Evolutionary conservation across 208 protist genomes (phyloP).

Genomic region (Willaertia magna): DNA sequence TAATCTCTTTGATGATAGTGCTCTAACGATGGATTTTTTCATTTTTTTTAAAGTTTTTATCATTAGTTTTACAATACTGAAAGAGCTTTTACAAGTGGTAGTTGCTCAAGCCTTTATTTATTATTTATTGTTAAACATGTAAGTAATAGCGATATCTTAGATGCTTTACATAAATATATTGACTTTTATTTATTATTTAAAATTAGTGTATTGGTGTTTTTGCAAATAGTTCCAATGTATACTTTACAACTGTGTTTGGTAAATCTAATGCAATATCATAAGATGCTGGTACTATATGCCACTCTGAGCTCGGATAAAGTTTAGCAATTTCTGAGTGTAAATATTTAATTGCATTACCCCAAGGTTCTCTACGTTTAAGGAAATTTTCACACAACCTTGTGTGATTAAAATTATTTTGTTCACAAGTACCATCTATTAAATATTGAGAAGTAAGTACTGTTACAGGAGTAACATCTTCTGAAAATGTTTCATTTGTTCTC

Average conservation of each 20-base stretch:
- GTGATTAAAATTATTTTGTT: background rate
- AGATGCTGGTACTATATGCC: background rate
- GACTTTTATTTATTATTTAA: no score
- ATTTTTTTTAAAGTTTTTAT: no score
- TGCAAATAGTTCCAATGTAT: no score
- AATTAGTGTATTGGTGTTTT: no score
- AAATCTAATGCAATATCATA: background rate
- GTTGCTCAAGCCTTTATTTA: no score
- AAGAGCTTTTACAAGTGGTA: no score
- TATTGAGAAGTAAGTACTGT: background rate
- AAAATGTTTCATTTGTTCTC: background rate
- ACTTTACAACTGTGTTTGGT: background rate
- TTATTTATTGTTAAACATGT: no score
- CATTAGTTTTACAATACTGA: no score
- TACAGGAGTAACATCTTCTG: background rate
- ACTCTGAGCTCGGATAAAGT: background rate
- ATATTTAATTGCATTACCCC: background rate
- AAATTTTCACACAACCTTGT: background rate
- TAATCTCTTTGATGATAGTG: no score
- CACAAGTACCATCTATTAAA: background rate
- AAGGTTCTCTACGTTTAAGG: background rate
- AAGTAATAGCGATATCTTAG: no score
- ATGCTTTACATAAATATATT: no score
- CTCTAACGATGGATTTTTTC: no score
- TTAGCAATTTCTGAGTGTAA: background rate